Evolutionary conservation across 495 filamentous ascomycete species (phyloP), one percentile per base, ranked within the genome.

Genomic region (Eremomyces bilateralis): DNA sequence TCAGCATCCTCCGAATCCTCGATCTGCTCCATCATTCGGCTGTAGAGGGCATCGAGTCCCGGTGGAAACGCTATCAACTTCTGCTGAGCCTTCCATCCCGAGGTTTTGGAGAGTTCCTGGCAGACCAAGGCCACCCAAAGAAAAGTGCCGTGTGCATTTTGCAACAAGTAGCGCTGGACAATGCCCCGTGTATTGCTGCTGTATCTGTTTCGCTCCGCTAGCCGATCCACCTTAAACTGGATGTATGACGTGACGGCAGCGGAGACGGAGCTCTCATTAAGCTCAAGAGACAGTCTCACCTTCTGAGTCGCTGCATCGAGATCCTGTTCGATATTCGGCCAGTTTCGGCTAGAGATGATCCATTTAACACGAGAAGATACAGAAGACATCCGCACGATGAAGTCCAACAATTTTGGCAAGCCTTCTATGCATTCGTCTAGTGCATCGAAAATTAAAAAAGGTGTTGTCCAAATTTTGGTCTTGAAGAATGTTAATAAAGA

Each of bases 311-410:
- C 35, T 2, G 16, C 35, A 6, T 42, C 35, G 13, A 60, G 42
- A 6, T 28, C 6, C 31, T 48, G 25, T 34, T 53, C 49, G 31
- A 60, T 57, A 5, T 38, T 25, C 1, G 36, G 48, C 34, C 41
- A 36, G 38, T 58, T 58, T 15, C 57, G 52, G 25, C 57, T 28
- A 8, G 24, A 28, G 24, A 28, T 58, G 20, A 63, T 40, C 54
- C 46, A 56, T 36, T 57, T 60, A 36, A 58, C 40, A 18, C 24
- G 38, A 8, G 37, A 24, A 13, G 13, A 28, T 28, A 13, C 13
- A 28, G 30, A 40, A 12, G 41, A 44, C 24, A n/a, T 43, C 28
- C 29, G 32, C 13, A 20, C 24, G 21, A 60, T 45, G 17, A 59
- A 34, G 4, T 28, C 24, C 13, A 28, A 13, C 24, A 28, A 13